phyloP scores from a whole-genome alignment of 805 yeast species.

The Suhomyces sp. region DNA sequence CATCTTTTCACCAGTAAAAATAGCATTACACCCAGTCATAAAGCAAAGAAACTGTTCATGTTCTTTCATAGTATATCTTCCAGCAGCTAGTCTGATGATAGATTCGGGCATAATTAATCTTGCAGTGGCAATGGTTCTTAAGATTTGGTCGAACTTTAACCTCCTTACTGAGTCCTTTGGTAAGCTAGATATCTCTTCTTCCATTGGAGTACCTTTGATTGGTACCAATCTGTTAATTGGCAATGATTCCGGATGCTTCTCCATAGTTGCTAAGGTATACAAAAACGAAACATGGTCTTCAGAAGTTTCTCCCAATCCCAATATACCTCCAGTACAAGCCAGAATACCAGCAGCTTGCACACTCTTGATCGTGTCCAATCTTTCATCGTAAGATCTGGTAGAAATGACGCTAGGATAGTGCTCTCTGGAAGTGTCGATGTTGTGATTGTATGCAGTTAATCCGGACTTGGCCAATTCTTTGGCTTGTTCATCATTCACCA shows the following conservation, averaged over 20 bases:
- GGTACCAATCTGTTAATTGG: constrained; percentile 82
- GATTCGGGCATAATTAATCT: constrained; percentile 70
- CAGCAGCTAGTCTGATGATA: constrained; percentile 75
- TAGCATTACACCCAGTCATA: constrained; percentile 76
- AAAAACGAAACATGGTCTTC: constrained; percentile 70
- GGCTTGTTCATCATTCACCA: constrained; percentile 68
- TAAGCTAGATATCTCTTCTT: constrained; percentile 44
- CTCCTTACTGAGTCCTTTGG: constrained; percentile 36
- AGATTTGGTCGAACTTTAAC: constrained; percentile 56
- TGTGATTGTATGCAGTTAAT: constrained; percentile 77
- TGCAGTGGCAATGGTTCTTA: constrained; percentile 74
- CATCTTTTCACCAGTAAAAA: constrained; percentile 80
- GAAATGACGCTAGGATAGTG: constrained; percentile 71
- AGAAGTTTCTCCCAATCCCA: constrained; percentile 73
- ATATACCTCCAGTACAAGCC: constrained; percentile 77
- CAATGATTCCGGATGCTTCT: constrained; percentile 72
- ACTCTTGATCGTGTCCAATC: constrained; percentile 61
- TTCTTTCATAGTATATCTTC: constrained; percentile 78
- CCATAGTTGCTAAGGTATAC: constrained; percentile 64
- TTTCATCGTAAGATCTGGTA: constrained; percentile 68
- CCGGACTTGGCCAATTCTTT: constrained; percentile 61
- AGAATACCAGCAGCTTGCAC: constrained; percentile 62
- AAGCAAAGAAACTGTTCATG: constrained; percentile 72
- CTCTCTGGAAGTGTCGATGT: constrained; percentile 75
- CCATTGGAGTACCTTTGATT: constrained; percentile 76